Evolutionary conservation across 2,329 filamentous ascomycete species (phyloP).

Genomic region (Alternaria rosae): DNA sequence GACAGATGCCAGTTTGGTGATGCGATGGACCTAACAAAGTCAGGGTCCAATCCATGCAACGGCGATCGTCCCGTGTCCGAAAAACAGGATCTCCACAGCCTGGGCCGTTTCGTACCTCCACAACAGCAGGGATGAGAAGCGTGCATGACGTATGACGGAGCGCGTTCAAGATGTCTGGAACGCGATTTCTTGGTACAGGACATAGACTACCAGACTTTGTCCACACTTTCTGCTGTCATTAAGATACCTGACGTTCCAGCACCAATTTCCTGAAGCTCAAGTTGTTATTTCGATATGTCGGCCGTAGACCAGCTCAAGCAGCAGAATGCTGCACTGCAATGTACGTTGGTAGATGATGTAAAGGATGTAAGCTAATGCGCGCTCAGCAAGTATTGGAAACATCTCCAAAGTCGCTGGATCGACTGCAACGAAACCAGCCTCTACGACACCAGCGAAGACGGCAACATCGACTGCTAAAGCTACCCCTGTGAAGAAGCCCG

Average conservation of each 20-base stretch:
- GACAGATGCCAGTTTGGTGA: not conserved
- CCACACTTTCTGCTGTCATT: not conserved
- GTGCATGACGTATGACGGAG: constrained; percentile 28
- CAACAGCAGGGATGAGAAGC: constrained; percentile 21
- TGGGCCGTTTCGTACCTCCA: constrained; percentile 15
- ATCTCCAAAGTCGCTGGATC: constrained; percentile 38
- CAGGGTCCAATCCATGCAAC: constrained; percentile 22
- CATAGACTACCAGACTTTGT: not conserved
- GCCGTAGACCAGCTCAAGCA: constrained; percentile 52
- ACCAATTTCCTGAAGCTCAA: not conserved
- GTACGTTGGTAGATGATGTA: constrained; percentile 32
- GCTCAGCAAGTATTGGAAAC: constrained; percentile 39
- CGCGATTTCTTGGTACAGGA: constrained; percentile 3
- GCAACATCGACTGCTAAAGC: constrained; percentile 24
- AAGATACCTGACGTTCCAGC: not conserved
- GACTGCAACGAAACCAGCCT: constrained; percentile 36
- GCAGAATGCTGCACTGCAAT: constrained; percentile 52
- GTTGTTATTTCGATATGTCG: constrained; percentile 34
- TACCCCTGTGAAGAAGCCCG: constrained; percentile 24
- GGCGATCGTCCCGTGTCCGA: constrained; percentile 22
- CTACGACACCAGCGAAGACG: constrained; percentile 27
- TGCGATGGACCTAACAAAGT: not conserved
- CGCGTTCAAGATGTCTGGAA: constrained; percentile 20
- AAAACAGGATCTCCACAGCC: constrained; percentile 31
- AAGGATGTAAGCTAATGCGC: constrained; percentile 4